Evolutionary conservation across 805 yeast genomes (phyloP), one percentile per base, ranked within the genome.

Genomic region (Teunomyces atbi): DNA sequence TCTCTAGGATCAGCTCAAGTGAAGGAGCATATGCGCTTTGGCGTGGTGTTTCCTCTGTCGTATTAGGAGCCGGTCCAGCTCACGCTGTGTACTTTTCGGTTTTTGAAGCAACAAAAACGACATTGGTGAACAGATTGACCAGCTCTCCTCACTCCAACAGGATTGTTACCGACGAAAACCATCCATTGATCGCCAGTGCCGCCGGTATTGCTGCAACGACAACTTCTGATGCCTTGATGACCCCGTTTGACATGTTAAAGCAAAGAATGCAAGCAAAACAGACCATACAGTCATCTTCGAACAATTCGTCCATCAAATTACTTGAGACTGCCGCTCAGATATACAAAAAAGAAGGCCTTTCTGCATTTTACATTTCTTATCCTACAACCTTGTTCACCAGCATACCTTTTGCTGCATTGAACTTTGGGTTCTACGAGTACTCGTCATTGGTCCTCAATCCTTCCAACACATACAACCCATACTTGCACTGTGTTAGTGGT

Each of bases 21-120:
- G 98, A 92, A 65, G 99, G 99, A 2, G 86, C 92, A 5, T 61
- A 79, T 44, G 87, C 96, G 0, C 76, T 94, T 23, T 92, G 97
- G 96, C 77, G 96, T 60, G 99, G 99, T 45, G 88, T 92, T 13
- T 83, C 89, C 19, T 86, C 96, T 1, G 96, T 94, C 49, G 83
- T 90, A 2, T 62, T 92, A 50, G 99, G 99, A 32, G 97, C 99
- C n/a, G 99, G 99, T 5, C 99, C 99, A 2, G 97, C 98, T 3
- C 99, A 92, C 69, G 98, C 98, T 3, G 86, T 94, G 5, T 92
- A 94, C 68, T 92, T 90, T 64, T 83, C 91, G n/a, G 95, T 94
- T 3, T 94, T 90, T 66, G 99, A 92, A 67, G 76, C 82, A 42
- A 77, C 90, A 41, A 86, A 86, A 61, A 81, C 85, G 6, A 61